A percentile compares a stretch with the other conserved stretches of the same genome.
Evolutionary conservation across 805 yeast species (phyloP).

Genomic region (Yamadazyma sp.): DNA sequence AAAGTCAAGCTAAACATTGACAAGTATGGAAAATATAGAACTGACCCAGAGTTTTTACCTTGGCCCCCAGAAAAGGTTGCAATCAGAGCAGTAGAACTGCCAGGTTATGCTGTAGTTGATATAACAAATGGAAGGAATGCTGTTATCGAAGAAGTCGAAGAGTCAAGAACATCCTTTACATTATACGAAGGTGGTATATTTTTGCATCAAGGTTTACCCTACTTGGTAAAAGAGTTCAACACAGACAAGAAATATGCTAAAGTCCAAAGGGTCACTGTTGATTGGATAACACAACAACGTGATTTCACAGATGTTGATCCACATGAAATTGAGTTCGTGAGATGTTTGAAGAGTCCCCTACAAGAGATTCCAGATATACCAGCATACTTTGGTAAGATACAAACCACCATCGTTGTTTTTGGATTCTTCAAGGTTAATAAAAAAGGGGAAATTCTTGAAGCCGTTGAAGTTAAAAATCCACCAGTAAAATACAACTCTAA

Average conservation of each 20-base stretch:
- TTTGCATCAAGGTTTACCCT: constrained; percentile 90
- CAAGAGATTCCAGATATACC: constrained; percentile 42
- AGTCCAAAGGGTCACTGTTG: constrained; percentile 85
- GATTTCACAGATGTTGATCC: constrained; percentile 96
- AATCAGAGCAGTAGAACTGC: constrained; percentile 80
- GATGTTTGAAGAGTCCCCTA: constrained; percentile 42
- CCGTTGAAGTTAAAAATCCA: constrained; percentile 88
- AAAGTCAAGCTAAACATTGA: constrained; percentile 34
- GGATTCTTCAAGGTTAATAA: constrained; percentile 89
- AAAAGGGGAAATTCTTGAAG: constrained; percentile 78
- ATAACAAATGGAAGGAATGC: constrained; percentile 71
- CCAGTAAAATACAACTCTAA: constrained; percentile 67
- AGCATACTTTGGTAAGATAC: constrained; percentile 71
- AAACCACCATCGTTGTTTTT: constrained; percentile 74
- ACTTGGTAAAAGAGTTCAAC: constrained; percentile 80
- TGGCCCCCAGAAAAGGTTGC: constrained; percentile 79
- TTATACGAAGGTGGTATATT: constrained; percentile 90
- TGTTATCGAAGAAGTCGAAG: constrained; percentile 87
- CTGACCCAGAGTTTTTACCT: constrained; percentile 57
- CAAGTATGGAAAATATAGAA: constrained; percentile 26
- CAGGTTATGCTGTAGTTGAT: constrained; percentile 84
- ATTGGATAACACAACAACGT: constrained; percentile 89
- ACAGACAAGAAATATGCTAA: constrained; percentile 76
- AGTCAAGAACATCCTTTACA: constrained; percentile 84
- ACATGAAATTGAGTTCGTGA: constrained; percentile 57